A percentile compares a stretch with the other conserved stretches of the same genome.
Evolutionary conservation across 306 rosid genomes (phyloP).

Genomic region (Rosa multiflora): DNA sequence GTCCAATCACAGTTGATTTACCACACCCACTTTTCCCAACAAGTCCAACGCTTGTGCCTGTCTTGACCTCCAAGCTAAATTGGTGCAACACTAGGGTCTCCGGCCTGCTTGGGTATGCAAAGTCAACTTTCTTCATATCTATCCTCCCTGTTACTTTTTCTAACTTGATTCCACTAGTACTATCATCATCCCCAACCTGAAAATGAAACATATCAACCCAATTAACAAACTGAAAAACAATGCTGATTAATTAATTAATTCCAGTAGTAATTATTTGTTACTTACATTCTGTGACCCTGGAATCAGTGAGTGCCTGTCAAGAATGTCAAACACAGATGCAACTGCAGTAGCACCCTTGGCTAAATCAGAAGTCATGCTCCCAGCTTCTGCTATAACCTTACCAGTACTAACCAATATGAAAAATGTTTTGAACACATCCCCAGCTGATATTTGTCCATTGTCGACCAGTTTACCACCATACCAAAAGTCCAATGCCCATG

Average conservation of each 20-base stretch:
- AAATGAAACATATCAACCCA: slow-evolving; percentile 3
- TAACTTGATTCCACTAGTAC: slow-evolving; percentile 37
- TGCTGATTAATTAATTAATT: not conserved
- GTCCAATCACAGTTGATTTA: slow-evolving; percentile 82
- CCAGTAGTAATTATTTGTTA: not conserved
- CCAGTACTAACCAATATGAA: slow-evolving; percentile 91
- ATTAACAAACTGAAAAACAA: not conserved
- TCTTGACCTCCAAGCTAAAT: slow-evolving; percentile 75
- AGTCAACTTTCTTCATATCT: slow-evolving; percentile 82
- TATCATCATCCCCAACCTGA: slow-evolving; percentile 41
- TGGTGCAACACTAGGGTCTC: slow-evolving; percentile 54
- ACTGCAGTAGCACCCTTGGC: slow-evolving; percentile 84
- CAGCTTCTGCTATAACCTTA: slow-evolving; percentile 96
- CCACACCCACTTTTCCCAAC: slow-evolving; percentile 96
- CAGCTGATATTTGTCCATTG: slow-evolving; percentile 70
- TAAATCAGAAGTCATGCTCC: slow-evolving; percentile 95
- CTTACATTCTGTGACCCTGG: slow-evolving; percentile 50
- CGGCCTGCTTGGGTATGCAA: slow-evolving; percentile 71
- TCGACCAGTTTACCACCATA: slow-evolving; percentile 81
- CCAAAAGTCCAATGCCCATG: slow-evolving; percentile 99
- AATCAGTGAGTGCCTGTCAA: slow-evolving; percentile 78
- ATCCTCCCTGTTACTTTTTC: slow-evolving; percentile 64
- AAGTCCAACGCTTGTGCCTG: slow-evolving; percentile 77
- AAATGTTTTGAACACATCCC: slow-evolving; percentile 92
- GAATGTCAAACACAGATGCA: slow-evolving; percentile 81